Base-by-base conservation (phyloP, 208 protist genomes). In the Angomonas desouzai region DNA sequence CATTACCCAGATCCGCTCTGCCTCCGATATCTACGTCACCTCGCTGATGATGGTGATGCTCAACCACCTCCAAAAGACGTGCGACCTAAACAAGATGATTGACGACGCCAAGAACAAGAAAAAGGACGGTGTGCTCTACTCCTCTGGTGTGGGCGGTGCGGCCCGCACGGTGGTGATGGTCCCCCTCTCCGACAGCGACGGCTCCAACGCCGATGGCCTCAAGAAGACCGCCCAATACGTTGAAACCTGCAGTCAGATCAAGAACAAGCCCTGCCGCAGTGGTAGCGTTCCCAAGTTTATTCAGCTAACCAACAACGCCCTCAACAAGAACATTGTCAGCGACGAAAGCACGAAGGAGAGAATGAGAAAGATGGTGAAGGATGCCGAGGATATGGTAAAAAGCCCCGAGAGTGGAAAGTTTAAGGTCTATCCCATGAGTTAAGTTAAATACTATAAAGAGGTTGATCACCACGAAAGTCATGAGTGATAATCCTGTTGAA, bases 361-460 rank as follows among this genome's bases (percentile, higher is more conserved):
- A 23, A 51, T 51, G 45, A 51, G n/a, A 16, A 51, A 51, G 45
- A 51, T 51, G 45, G 20, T 51, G 45, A 13, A 51, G 20, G 45
- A 51, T 51, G 45, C 45, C 3, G 18, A 51, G 45, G 20, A 13
- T 3, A 4, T 51, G 45, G n/a, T 23, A 4, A 51, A 23, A 4
- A 23, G n/a, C 45, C 45, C 45, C 6, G 45, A 51, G 20, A 23
- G 20, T 13, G n/a, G n/a, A 4, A 13, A 23, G 45, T 51, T 51
- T 23, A 23, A 13, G 18, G 45, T 16, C 10, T 51, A 51, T 16
- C 45, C 45, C 45, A 13, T 40, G 9, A 40, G 13, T n/a, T n/a
- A n/a, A n/a, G n/a, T n/a, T n/a, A n/a, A n/a, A n/a, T n/a, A n/a
- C n/a, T n/a, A n/a, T n/a, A n/a, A 43, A 43, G 36, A 43, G 13